Conservation (phyloP, 2,329 filamentous ascomycete genomes). For the Esteya vermicola region DNA sequence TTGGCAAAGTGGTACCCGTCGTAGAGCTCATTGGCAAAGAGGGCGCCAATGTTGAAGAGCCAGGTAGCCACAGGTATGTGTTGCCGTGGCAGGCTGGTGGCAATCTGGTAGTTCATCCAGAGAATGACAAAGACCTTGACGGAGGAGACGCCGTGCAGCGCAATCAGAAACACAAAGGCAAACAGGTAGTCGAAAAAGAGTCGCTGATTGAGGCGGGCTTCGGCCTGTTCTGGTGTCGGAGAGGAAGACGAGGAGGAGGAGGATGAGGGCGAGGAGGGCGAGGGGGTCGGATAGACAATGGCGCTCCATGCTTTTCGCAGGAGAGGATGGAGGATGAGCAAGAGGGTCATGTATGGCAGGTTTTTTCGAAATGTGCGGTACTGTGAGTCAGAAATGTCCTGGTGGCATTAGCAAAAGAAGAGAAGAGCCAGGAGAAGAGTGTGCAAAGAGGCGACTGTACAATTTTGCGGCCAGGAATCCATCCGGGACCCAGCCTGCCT, state of each 20-base stretch:
- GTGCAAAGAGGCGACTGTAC: slow-evolving; percentile 30
- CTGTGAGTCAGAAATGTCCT: slow-evolving; percentile 84
- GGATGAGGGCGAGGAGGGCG: slow-evolving; percentile 10
- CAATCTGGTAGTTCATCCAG: slow-evolving; percentile 67
- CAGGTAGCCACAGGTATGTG: slow-evolving; percentile 69
- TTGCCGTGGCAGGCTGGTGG: slow-evolving; percentile 52
- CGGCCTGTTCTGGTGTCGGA: slow-evolving; percentile 27
- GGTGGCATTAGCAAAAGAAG: neutral
- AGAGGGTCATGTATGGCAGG: slow-evolving; percentile 61
- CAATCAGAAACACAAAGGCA: slow-evolving; percentile 62
- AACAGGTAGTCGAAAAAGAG: slow-evolving; percentile 74
- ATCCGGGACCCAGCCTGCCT: slow-evolving; percentile 59
- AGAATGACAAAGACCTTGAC: slow-evolving; percentile 73
- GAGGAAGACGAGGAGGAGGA: too few species aligned
- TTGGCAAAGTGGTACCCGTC: slow-evolving; percentile 60
- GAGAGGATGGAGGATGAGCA: slow-evolving; percentile 68
- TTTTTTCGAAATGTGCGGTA: slow-evolving; percentile 78
- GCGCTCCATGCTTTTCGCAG: slow-evolving; percentile 60
- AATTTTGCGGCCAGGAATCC: slow-evolving; percentile 85
- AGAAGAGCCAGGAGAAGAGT: neutral
- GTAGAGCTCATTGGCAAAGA: slow-evolving; percentile 83
- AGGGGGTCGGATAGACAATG: slow-evolving; percentile 10
- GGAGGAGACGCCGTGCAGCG: slow-evolving; percentile 72
- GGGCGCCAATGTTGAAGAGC: slow-evolving; percentile 71
- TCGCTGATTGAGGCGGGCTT: slow-evolving; percentile 51